Evolutionary conservation across 345 rosid species (phyloP), one percentile per base, ranked within the genome.

Genomic region (Populus nigra): DNA sequence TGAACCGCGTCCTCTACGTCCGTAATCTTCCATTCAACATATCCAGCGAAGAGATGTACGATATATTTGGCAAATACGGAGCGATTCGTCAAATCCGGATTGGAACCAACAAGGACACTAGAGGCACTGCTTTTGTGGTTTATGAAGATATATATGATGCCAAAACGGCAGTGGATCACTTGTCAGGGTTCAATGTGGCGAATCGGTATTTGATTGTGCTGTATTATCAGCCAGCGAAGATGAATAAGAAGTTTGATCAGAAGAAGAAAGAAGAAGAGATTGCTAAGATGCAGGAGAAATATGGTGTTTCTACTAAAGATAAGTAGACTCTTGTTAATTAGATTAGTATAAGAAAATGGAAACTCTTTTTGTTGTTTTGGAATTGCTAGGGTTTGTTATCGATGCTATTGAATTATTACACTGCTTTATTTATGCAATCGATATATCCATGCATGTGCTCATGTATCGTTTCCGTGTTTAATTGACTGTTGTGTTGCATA

Each of bases 11-110:
- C 35, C 93, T 96, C 16, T 96, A 96, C 88, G 98, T 93, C 13
- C 90, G 99, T 5, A 96, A 96, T 85, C 93, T 96, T n/a, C 99
- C 99, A 0, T 96, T 96, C 86, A 96, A 96, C 88, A 96, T 92
- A 72, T 90, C 99, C 65, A 91, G 97, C 87, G 97, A 96, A 86
- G 99, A 96, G 97, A 96, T 93, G 97, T 96, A 96, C 90, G 99
- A 96, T 74, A 96, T 96, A 69, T 96, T 96, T 86, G 97, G 98
- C 41, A 96, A 96, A 80, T 96, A 92, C 86, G 99, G 98, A 0
- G 97, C 95, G 69, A 96, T 96, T 41, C 96, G 97, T 27, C 99
- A 96, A 91, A 93, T 96, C 74, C 94, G 99, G 5, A 86, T 93
- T 76, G 99, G 99, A 3, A 90, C 86, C 66, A 85, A 86, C 85